Evolutionary conservation across 1,284 basidiomycete species (phyloP).

Genomic region (Malassezia pachydermatis): DNA sequence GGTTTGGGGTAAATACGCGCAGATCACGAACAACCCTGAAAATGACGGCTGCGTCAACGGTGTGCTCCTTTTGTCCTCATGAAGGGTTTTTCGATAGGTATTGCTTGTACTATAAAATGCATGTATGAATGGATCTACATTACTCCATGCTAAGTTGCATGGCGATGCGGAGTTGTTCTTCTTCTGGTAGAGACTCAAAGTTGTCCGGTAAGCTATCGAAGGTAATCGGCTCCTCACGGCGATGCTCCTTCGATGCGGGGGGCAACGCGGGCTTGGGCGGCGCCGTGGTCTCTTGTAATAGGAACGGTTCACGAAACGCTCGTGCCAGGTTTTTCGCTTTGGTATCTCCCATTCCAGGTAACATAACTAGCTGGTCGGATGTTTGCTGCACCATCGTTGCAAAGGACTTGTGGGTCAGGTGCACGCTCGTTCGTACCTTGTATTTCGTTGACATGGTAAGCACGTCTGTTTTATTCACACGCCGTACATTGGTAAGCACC

Average conservation of each 20-base stretch:
- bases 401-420: constrained; percentile 36
- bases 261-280: too few relatives aligned
- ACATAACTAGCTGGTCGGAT: constrained; percentile 63
- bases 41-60: constrained; percentile 45
- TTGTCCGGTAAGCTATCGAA: constrained; percentile 19
- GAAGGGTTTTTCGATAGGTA: too few relatives aligned
- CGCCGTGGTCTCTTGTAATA: too few relatives aligned
- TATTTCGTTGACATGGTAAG: constrained; percentile 78
- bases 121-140: background rate
- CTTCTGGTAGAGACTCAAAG: constrained; percentile 25
- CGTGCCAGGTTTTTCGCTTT: constrained; percentile 65
- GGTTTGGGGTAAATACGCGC: constrained; percentile 73
- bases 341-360: constrained; percentile 87
- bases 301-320: constrained; percentile 53
- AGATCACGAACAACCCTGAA: constrained; percentile 58
- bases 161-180: constrained; percentile 29
- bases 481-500: constrained; percentile 78
- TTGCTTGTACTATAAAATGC: constrained; percentile 16
- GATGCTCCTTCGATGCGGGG: too few relatives aligned
- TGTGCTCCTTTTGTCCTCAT: constrained; percentile 37
- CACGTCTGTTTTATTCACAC: constrained; percentile 95
- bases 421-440: constrained; percentile 57
- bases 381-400: constrained; percentile 29
- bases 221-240: background rate
- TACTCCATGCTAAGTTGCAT: constrained; percentile 12